Base-by-base conservation (phyloP, 1,284 basidiomycete species). In the Puccinia brachypodii region DNA sequence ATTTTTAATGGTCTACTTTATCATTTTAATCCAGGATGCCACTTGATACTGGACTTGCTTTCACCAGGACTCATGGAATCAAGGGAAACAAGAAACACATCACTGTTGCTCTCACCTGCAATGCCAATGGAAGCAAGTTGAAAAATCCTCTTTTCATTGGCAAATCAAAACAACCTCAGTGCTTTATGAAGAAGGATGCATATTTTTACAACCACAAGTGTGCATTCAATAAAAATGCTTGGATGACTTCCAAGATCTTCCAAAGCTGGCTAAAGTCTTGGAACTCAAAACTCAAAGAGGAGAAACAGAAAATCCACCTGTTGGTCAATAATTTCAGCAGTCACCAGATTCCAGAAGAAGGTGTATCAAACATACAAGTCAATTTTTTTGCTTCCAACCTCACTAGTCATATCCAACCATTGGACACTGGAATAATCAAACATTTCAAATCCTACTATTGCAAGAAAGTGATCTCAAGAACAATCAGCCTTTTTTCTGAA, bases 321-420 rank as follows among this genome's bases (percentile, higher is more conserved):
- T 62, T 81, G 8, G 25, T 81, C 47, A 72, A 81, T 38, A 81
- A 76, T 66, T 81, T 81, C 71, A 56, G 33, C 36, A 72, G 79
- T 62, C 79, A 81, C 53, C 28, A 42, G 14, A 56, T 80, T 58
- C 71, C 71, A 19, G 16, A 38, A 64, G 25, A 60, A 2, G 31
- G 38, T n/a, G 62, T 81, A 22, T 69, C 71, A n/a, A 81, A 76
- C 47, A 62, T 81, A 1, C 71, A 68, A 14, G 62, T 81, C 22
- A 72, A 42, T 40, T 81, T 81, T 53, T 81, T 81, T 56, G n/a
- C 38, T 31, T 31, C 79, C 3, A 76, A 76, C 47, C 44, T 81
- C 38, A 81, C 79, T 13, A n/a, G 69, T 22, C 72, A 81, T 56
- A 53, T 76, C 16, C 79, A 81, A 42, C 71, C 79, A 62, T 28